Base-by-base conservation (phyloP, 257 asterid species). In the Przewalskia tangutica region DNA sequence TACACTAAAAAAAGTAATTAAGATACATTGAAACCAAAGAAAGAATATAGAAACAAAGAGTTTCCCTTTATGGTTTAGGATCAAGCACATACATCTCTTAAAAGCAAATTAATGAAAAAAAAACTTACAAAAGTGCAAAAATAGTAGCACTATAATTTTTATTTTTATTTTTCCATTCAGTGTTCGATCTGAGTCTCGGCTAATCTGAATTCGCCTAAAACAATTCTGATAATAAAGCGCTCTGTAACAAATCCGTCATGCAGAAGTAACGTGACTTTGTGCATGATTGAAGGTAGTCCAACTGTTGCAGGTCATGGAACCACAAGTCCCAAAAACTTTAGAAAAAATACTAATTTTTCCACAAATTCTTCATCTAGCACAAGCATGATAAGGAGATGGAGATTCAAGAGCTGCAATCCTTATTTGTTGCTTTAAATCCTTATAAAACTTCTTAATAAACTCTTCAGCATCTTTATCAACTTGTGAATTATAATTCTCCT, bases 381-480 rank as follows among this genome's bases (percentile, higher is more conserved):
- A 88, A 27, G 60, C 34, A 44, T 84, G 90, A 83, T 82, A 88
- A 4, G 90, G 92, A 5, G 91, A 89, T n/a, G 92, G 91, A 75
- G 92, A 79, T 60, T 76, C 89, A 83, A 87, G 48, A 1, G 91
- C 88, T 16, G 90, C 88, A 17, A 83, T 20, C 13, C 50, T 88
- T 85, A 42, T 87, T 6, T 90, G 88, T 50, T 82, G 86, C 89
- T 81, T 88, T 88, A 90, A 85, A 18, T 87, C 91, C 73, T 71
- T 89, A 17, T 91, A 91, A 50, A 91, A 91, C 70, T 88, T 90
- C 0, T 65, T 71, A 18, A 90, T 88, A 3, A 90, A 90, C 82
- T 86, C 92, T 18, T 90, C 94, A 16, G 90, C 90, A 50, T 86
- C 92, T 46, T 78, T 76, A 54, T 89, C 90, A 70, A 89, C 90